Percentiles rank a stretch among this genome's conserved stretches.
Evolutionary conservation across 768 basidiomycete genomes (phyloP).

Genomic region (Suillus americanus): DNA sequence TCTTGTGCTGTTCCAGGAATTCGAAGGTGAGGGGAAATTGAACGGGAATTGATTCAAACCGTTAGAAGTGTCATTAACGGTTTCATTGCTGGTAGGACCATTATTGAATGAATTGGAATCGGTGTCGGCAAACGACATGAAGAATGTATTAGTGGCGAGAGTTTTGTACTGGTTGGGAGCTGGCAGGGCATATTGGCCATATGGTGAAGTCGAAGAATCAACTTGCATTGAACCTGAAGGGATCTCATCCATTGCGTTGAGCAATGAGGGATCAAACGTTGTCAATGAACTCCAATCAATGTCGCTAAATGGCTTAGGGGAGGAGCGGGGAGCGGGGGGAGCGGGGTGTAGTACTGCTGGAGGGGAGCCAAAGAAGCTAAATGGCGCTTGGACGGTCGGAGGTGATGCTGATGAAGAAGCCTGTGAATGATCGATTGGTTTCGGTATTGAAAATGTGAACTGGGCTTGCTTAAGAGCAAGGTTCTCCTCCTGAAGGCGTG

Average conservation of each 20-base stretch:
- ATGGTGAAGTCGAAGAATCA: slow-evolving; percentile 49
- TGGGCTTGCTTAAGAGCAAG: slow-evolving; percentile 73
- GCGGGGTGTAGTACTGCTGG: slow-evolving; percentile 22
- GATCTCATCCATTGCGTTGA: slow-evolving; percentile 64
- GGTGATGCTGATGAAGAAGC: slow-evolving; percentile 22
- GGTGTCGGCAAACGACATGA: slow-evolving; percentile 75
- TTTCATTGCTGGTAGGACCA: slow-evolving; percentile 10
- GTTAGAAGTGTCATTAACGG: slow-evolving; percentile 12
- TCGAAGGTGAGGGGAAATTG: slow-evolving; percentile 39
- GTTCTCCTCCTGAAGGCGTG: slow-evolving; percentile 86
- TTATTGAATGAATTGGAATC: slow-evolving; percentile 38
- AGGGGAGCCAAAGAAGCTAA: slow-evolving; percentile 27
- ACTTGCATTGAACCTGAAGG: slow-evolving; percentile 55
- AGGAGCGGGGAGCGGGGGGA: slow-evolving; percentile 32
- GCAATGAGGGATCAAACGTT: slow-evolving; percentile 67
- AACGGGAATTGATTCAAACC: slow-evolving; percentile 45
- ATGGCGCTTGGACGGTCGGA: slow-evolving; percentile 21
- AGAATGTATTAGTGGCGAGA: slow-evolving; percentile 80
- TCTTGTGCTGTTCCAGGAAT: slow-evolving; percentile 21
- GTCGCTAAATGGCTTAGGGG: slow-evolving; percentile 27
- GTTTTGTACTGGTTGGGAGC: slow-evolving; percentile 64
- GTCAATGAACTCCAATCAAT: slow-evolving; percentile 67
- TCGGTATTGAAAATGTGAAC: slow-evolving; percentile 83
- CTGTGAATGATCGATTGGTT: slow-evolving; percentile 21
- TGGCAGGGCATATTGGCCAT: slow-evolving; percentile 47